Evolutionary conservation across 305 asterid species (phyloP).

Genomic region (Solanum hybrid): DNA sequence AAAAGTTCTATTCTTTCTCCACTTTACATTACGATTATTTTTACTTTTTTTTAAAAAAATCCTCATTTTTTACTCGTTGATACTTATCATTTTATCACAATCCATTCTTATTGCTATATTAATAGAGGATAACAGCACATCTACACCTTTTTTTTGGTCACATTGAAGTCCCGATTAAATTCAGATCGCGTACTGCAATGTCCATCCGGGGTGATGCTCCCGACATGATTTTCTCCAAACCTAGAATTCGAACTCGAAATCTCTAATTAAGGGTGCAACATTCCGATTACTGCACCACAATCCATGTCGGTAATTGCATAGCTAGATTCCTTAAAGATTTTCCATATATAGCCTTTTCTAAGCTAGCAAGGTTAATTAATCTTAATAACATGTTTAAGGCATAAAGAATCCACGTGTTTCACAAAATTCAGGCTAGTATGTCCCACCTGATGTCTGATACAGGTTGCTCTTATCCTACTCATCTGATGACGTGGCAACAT

Average conservation of each 20-base stretch:
- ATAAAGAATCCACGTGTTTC: neutral
- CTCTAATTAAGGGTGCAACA: too few species aligned
- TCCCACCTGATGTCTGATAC: neutral
- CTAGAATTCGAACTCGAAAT: fast-evolving
- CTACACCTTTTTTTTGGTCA: neutral
- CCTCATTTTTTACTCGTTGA: neutral
- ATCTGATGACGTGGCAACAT: neutral
- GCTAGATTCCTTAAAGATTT: neutral
- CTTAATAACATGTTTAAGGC: neutral
- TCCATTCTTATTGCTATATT: too few species aligned
- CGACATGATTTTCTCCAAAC: too few species aligned
- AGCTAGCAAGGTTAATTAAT: neutral
- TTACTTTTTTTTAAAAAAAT: too few species aligned
- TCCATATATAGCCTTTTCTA: neutral
- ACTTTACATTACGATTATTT: neutral
- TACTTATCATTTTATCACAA: too few species aligned
- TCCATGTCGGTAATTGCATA: too few species aligned
- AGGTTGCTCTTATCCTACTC: neutral
- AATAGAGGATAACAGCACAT: too few species aligned
- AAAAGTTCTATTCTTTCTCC: neutral
- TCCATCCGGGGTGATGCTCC: fast-evolving
- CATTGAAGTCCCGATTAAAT: too few species aligned
- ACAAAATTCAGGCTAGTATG: neutral
- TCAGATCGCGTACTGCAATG: neutral
- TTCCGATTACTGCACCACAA: fast-evolving